phyloP scores from a whole-genome alignment of 2,329 filamentous ascomycete species.

The Pseudopithomyces chartarum region DNA sequence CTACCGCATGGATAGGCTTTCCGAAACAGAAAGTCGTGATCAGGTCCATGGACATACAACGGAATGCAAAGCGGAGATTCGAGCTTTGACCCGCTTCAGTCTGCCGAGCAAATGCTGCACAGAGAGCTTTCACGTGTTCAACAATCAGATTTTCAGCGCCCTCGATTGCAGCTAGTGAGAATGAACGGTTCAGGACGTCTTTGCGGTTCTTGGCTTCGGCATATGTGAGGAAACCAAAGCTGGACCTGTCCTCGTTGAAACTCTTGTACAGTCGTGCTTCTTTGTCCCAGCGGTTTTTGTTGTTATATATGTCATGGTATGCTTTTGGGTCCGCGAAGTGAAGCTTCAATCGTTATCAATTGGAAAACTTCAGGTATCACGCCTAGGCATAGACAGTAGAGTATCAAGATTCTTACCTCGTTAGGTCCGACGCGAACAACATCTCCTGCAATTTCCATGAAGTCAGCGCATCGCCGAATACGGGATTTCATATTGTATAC shows the following conservation, averaged over 20 bases:
- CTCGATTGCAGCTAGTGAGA: conserved; percentile 48
- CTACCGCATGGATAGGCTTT: conserved; percentile 45
- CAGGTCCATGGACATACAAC: conserved; percentile 32
- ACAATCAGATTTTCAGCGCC: conserved; percentile 44
- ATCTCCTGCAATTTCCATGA: conserved; percentile 17
- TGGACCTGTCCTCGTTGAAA: conserved; percentile 50
- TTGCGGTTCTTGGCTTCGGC: conserved; percentile 48
- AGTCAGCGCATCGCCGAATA: conserved; percentile 5
- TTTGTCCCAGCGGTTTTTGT: conserved; percentile 50
- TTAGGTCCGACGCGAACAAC: conserved; percentile 36
- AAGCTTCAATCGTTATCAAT: conserved; percentile 40
- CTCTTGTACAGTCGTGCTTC: conserved; percentile 46
- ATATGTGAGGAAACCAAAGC: conserved; percentile 50
- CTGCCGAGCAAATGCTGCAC: conserved; percentile 32
- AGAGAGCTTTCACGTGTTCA: conserved; percentile 43
- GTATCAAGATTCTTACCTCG: conserved; percentile 20
- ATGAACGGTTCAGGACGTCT: conserved; percentile 49
- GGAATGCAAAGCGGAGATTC: conserved; percentile 34
- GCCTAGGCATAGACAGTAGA: conserved; percentile 3
- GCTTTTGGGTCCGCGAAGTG: conserved; percentile 50
- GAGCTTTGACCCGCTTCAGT: conserved; percentile 21
- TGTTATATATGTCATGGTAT: conserved; percentile 52
- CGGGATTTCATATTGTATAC: conserved; percentile 14
- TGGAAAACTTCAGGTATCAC: too few relatives aligned
- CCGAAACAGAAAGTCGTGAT: conserved; percentile 49